Percentiles rank a stretch among this genome's conserved stretches.
Evolutionary conservation across 345 rosid genomes (phyloP).

Genomic region (Camelina hispida): DNA sequence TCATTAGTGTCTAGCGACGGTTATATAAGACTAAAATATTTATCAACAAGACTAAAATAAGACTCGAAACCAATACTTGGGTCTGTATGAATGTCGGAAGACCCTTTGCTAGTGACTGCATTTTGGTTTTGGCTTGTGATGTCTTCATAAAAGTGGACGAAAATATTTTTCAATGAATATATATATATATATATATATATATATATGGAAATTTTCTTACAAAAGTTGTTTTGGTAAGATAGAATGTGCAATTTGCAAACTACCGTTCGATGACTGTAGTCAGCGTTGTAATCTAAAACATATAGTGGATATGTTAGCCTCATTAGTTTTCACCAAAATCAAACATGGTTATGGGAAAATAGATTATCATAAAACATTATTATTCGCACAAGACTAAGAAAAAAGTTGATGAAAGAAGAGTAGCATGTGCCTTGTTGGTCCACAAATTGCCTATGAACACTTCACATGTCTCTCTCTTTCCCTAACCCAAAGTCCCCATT

Average conservation of each 20-base stretch:
- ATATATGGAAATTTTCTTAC: not conserved
- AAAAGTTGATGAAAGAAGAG: constrained; percentile 39
- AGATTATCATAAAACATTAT: constrained; percentile 14
- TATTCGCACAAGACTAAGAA: constrained; percentile 28
- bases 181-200: no score
- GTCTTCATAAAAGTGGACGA: not conserved
- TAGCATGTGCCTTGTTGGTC: constrained; percentile 48
- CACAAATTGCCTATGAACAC: constrained; percentile 49
- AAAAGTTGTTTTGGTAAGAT: not conserved
- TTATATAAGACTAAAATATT: no score
- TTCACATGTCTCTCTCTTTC: constrained; percentile 46
- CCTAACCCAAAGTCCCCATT: constrained; percentile 40
- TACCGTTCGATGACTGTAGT: not conserved
- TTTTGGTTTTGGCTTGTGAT: not conserved
- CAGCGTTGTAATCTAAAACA: not conserved
- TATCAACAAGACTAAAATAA: not conserved
- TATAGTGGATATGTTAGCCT: not conserved
- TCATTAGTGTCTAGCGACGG: not conserved
- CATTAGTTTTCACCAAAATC: not conserved
- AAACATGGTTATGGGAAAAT: constrained; percentile 25
- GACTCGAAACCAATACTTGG: not conserved
- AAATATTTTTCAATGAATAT: not conserved
- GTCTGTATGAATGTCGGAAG: not conserved
- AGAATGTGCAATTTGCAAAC: not conserved
- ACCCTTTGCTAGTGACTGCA: not conserved